These are phyloP conservation scores for Pholiota molesta DNA, from an alignment of 768 basidiomycete genomes.

Conservation along the genomic window DNA sequence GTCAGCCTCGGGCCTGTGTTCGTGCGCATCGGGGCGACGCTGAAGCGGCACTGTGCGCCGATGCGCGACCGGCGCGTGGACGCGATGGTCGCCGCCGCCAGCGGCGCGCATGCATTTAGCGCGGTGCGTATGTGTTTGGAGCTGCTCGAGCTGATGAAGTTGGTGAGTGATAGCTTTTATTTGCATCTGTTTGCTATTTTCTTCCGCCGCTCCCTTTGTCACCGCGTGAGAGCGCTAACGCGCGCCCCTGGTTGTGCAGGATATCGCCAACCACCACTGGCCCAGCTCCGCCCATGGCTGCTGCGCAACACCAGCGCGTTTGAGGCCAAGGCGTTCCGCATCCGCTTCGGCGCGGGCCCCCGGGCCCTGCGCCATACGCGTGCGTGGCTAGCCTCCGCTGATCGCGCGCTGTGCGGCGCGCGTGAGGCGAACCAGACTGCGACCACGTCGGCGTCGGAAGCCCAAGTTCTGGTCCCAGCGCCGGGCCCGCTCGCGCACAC, in stretches of 20 bases:
- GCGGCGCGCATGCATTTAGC: constrained; percentile 64
- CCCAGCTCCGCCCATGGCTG: constrained; percentile 90
- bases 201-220: background rate
- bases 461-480: background rate
- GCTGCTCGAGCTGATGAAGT: constrained; percentile 93
- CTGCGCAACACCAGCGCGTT: constrained; percentile 78
- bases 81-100: constrained; percentile 76
- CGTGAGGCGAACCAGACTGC: constrained; percentile 40
- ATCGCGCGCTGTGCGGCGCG: constrained; percentile 41
- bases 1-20: constrained; percentile 85
- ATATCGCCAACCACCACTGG: constrained; percentile 95
- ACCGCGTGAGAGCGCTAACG: background rate
- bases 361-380: constrained; percentile 56
- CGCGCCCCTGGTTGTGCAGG: constrained; percentile 45
- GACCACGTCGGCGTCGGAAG: constrained; percentile 36
- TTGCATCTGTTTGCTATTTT: background rate
- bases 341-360: constrained; percentile 46
- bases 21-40: constrained; percentile 72
- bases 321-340: constrained; percentile 78
- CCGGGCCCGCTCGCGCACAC: background rate
- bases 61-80: constrained; percentile 88
- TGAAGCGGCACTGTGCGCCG: constrained; percentile 92
- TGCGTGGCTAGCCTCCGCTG: constrained; percentile 64
- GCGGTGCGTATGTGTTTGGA: constrained; percentile 87
- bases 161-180: constrained; percentile 59